Conservation (phyloP, 257 asterid genomes). For the Striga asiatica region DNA sequence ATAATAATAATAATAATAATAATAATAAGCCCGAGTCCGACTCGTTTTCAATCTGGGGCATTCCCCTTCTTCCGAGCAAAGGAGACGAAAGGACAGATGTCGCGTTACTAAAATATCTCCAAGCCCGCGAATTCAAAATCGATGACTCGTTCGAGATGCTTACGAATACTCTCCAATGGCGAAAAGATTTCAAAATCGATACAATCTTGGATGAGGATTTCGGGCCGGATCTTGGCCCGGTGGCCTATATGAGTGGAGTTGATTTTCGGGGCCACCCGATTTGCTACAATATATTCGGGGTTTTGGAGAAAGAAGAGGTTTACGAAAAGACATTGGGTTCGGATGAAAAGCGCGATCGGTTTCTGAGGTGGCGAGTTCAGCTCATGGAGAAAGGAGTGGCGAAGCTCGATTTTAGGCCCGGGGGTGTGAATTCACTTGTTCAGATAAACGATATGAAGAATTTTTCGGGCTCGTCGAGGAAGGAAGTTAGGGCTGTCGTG, state of each 20-base stretch:
- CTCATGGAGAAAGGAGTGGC: conserved; percentile 66
- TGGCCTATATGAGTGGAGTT: conserved; percentile 56
- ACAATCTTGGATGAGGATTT: conserved; percentile 47
- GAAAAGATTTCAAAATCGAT: conserved; percentile 47
- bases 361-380: conserved; percentile 75
- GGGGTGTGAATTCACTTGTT: conserved; percentile 43
- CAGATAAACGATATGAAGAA: conserved; percentile 65
- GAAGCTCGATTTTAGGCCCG: conserved; percentile 54
- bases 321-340: conserved; percentile 39
- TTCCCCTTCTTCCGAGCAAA: conserved; percentile 49
- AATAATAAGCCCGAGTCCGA: too few species aligned
- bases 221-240: conserved; percentile 37
- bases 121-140: conserved; percentile 72
- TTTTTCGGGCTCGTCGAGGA: conserved; percentile 52
- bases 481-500: conserved; percentile 53
- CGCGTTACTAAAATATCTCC: conserved; percentile 54
- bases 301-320: conserved; percentile 36
- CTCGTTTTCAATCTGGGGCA: conserved; percentile 76
- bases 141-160: conserved; percentile 60
- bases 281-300: conserved; percentile 71
- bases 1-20: too few species aligned
- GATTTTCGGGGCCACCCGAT: conserved; percentile 63
- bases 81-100: conserved; percentile 49
- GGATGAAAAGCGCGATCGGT: conserved; percentile 51
- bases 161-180: conserved; percentile 59